Evolutionary conservation across 306 rosid species (phyloP), one percentile per base, ranked within the genome.

Genomic region (Lathyrus oleraceus): DNA sequence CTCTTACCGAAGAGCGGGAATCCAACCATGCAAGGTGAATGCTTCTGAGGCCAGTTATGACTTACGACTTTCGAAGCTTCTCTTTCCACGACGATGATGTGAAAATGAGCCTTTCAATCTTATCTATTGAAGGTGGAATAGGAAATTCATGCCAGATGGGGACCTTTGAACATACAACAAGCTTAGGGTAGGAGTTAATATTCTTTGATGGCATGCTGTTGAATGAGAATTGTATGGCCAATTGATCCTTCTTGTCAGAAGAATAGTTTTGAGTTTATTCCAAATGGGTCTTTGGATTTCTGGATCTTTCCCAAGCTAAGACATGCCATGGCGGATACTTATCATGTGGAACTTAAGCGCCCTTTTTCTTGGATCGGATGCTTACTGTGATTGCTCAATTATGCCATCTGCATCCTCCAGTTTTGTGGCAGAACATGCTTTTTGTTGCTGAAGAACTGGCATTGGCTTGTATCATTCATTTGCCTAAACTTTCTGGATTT

Each of bases 401-500:
- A 42, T 79, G 48, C 62, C 69, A 30, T 63, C 23, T 10, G 53
- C 51, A 39, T 51, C 86, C 72, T 51, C 83, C 78, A n/a, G 51
- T 70, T 81, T 58, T 51, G 48, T 65, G 70, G 69, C 49, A 69
- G 79, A 74, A 77, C 79, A 57, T 67, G 76, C 67, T 67, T 75
- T 61, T 21, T 19, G 21, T 71, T 65, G 51, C 70, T 48, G 81
- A 67, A 53, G 67, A 73, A 54, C 58, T 43, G 81, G 77, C 70
- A 71, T 39, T 44, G 69, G 80, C 83, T 76, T 81, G 69, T 81
- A 60, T 32, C 72, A 73, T 76, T 27, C 19, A 54, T 71, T 69
- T 81, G 82, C 73, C 85, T 53, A 82, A 71, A 84, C 72, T 61
- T 52, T 28, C 65, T 78, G 82, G 79, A 83, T 76, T 80, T 77